phyloP scores from a whole-genome alignment of 2,329 filamentous ascomycete species.

The Ceratocystis eucalypticola region DNA sequence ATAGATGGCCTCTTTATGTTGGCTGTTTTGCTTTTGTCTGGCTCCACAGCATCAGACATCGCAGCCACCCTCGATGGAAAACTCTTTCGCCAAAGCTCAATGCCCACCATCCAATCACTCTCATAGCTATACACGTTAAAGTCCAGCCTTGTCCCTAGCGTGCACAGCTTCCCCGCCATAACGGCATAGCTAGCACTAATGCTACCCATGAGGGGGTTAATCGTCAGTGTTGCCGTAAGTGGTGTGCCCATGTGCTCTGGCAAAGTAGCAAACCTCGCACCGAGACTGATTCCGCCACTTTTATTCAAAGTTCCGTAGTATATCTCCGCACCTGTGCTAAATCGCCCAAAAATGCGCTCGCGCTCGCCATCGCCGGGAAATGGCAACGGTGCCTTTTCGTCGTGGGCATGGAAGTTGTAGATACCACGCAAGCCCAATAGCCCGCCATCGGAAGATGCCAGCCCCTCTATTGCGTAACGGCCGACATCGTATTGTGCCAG shows the following conservation, averaged over 20 bases:
- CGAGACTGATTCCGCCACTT: slow-evolving; percentile 79
- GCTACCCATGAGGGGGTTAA: slow-evolving; percentile 91
- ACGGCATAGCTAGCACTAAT: slow-evolving; percentile 86
- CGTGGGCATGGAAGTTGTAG: slow-evolving; percentile 84
- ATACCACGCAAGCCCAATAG: slow-evolving; percentile 76
- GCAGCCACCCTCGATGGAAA: slow-evolving; percentile 29
- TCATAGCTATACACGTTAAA: slow-evolving; percentile 99
- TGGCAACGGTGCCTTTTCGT: slow-evolving; percentile 26
- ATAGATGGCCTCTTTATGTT: neutral
- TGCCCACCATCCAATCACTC: slow-evolving; percentile 79
- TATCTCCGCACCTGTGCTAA: slow-evolving; percentile 81
- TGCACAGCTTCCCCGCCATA: slow-evolving; percentile 67
- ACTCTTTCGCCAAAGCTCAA: slow-evolving; percentile 75
- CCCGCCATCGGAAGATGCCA: slow-evolving; percentile 85
- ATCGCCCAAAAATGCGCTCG: slow-evolving; percentile 61
- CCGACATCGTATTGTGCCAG: slow-evolving; percentile 71
- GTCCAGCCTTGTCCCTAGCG: slow-evolving; percentile 79
- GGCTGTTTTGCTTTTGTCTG: neutral
- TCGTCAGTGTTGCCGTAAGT: slow-evolving; percentile 79
- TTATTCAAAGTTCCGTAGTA: slow-evolving; percentile 96
- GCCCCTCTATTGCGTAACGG: slow-evolving; percentile 75
- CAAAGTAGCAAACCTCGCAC: slow-evolving; percentile 77
- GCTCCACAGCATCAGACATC: slow-evolving; percentile 22
- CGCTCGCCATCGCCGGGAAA: slow-evolving; percentile 26
- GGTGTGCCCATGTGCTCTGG: slow-evolving; percentile 71